Evolutionary conservation across 768 basidiomycete species (phyloP).

Genomic region (Xerocomus potaroensis): DNA sequence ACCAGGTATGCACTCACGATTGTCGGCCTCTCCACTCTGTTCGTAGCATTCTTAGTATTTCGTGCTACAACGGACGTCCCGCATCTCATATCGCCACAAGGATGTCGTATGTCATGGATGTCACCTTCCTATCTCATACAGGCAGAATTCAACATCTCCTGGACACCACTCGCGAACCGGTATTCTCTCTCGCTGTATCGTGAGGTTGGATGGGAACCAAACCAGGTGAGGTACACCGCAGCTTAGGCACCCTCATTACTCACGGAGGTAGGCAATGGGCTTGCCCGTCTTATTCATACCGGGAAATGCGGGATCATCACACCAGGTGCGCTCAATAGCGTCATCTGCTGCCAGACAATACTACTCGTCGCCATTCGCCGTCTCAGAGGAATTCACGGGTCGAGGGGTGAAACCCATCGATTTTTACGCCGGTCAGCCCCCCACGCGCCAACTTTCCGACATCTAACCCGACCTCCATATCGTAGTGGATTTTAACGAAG

Average conservation of each 20-base stretch:
- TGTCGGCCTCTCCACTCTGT: constrained; percentile 33
- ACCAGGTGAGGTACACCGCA: constrained; percentile 40
- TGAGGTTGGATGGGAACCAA: constrained; percentile 78
- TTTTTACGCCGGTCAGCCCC: constrained; percentile 72
- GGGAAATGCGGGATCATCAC: constrained; percentile 93
- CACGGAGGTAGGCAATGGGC: constrained; percentile 37
- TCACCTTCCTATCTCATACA: constrained; percentile 84
- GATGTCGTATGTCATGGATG: constrained; percentile 97
- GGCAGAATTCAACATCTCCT: constrained; percentile 55
- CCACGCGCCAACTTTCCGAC: neutral
- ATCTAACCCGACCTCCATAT: neutral
- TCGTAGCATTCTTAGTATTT: constrained; percentile 38
- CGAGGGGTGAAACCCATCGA: constrained; percentile 57
- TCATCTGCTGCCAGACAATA: constrained; percentile 85
- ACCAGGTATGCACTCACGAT: constrained; percentile 5
- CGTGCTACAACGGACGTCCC: constrained; percentile 42
- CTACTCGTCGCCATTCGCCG: constrained; percentile 54
- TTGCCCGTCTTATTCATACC: constrained; percentile 94
- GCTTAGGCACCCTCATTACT: neutral
- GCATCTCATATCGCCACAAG: constrained; percentile 69
- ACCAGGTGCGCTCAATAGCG: constrained; percentile 92
- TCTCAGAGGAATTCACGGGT: constrained; percentile 51
- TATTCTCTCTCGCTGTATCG: constrained; percentile 92
- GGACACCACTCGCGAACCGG: constrained; percentile 67
- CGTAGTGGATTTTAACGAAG: constrained; percentile 91